Conservation (phyloP, 2,329 filamentous ascomycete species). For the Phyllosticta paracitricarpa region DNA sequence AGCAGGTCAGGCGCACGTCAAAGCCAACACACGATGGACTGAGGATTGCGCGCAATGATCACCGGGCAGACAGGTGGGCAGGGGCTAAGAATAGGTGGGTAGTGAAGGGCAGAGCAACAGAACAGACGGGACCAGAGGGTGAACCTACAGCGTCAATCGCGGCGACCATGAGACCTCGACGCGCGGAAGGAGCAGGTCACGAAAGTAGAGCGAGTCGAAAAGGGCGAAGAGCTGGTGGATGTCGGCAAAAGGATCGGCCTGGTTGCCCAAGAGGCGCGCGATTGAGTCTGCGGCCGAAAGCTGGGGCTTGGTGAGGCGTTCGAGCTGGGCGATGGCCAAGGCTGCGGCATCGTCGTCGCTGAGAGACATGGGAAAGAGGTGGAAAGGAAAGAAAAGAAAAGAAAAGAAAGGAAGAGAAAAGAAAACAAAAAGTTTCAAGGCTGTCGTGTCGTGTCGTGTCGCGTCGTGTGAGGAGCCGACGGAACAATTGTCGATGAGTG, state of each 20-base stretch:
- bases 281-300: slow-evolving; percentile 24
- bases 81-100: neutral
- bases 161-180: slow-evolving; percentile 36
- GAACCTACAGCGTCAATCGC: slow-evolving; percentile 31
- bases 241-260: slow-evolving; percentile 31
- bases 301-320: slow-evolving; percentile 25
- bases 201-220: slow-evolving; percentile 36
- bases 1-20: neutral
- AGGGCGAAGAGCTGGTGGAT: slow-evolving; percentile 31
- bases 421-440: neutral
- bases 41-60: slow-evolving; percentile 4
- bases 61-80: slow-evolving; percentile 1
- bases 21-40: neutral
- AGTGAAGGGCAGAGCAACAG: neutral
- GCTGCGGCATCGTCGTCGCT: slow-evolving; percentile 34
- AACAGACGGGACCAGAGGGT: neutral
- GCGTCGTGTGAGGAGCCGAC: too few species aligned
- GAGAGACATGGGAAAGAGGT: slow-evolving; percentile 22
- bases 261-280: slow-evolving; percentile 24
- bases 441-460: neutral
- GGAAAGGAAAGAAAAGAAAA: neutral
- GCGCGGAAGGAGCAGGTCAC: slow-evolving; percentile 26
- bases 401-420: too few species aligned
- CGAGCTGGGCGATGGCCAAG: slow-evolving; percentile 27
- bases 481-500: too few species aligned